Conservation (phyloP, 1,284 basidiomycete species). For the Phenoliferia sp. region DNA sequence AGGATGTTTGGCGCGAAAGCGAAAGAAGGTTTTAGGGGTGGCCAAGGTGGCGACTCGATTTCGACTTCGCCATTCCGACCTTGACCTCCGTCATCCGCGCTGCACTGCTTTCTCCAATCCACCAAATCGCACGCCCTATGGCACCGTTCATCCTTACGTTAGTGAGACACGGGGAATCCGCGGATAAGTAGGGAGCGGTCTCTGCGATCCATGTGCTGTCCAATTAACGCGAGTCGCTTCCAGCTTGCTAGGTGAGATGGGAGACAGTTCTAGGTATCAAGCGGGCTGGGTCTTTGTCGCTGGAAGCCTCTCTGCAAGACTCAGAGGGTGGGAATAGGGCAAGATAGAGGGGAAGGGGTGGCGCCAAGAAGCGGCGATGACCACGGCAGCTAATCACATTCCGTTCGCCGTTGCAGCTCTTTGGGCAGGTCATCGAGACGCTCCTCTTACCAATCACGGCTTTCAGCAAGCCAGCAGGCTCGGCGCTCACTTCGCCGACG, state of each 20-base stretch:
- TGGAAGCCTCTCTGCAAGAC: too few species aligned
- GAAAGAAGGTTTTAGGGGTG: too few species aligned
- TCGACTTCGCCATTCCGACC: too few species aligned
- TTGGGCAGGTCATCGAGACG: slow-evolving; percentile 35
- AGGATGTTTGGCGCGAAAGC: too few species aligned
- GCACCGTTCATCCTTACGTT: slow-evolving; percentile 28
- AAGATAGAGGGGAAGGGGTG: too few species aligned
- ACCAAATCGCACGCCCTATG: too few species aligned
- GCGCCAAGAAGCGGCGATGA: too few species aligned
- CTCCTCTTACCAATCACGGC: slow-evolving; percentile 28
- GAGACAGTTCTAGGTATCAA: neutral
- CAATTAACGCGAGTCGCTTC: too few species aligned
- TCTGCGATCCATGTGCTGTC: too few species aligned
- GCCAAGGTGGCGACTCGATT: too few species aligned
- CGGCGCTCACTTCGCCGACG: slow-evolving; percentile 31
- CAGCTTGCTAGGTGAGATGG: neutral
- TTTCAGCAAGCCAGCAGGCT: slow-evolving; percentile 32
- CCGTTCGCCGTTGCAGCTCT: slow-evolving; percentile 5
- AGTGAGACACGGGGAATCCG: slow-evolving; percentile 32
- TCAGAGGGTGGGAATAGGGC: neutral
- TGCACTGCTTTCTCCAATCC: too few species aligned
- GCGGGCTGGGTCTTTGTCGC: neutral
- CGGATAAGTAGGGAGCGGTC: slow-evolving; percentile 29
- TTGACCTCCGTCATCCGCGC: too few species aligned
- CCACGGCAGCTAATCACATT: neutral